phyloP scores from a whole-genome alignment of 176 grass and related monocot genomes.

The Leersia perrieri region DNA sequence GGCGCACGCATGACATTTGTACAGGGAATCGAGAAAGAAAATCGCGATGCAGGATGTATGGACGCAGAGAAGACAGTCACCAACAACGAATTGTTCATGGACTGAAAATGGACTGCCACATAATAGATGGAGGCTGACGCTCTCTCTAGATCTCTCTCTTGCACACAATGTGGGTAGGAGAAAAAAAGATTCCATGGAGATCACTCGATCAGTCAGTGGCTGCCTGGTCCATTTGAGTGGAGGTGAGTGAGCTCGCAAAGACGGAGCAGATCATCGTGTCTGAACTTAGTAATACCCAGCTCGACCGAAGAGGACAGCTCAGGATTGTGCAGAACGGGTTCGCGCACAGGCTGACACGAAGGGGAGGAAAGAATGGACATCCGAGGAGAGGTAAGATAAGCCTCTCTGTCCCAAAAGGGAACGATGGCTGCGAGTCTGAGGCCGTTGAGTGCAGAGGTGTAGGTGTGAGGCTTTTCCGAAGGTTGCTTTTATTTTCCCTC shows the following conservation, averaged over 20 bases:
- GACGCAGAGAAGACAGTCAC: neutral
- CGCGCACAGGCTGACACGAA: too few relatives aligned
- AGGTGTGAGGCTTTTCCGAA: too few relatives aligned
- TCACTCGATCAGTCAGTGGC: too few relatives aligned
- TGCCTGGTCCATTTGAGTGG: neutral
- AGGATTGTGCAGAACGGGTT: neutral
- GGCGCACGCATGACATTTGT: neutral
- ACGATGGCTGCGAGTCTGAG: too few relatives aligned
- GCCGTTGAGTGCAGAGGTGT: too few relatives aligned
- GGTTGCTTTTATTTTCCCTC: too few relatives aligned
- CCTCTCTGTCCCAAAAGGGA: too few relatives aligned
- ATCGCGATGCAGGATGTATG: neutral
- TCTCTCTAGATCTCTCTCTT: neutral
- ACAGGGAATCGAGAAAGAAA: neutral
- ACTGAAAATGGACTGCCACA: neutral
- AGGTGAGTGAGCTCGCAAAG: neutral
- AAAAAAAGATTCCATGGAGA: neutral
- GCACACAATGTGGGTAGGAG: neutral
- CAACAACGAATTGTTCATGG: neutral
- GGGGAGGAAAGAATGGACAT: too few relatives aligned
- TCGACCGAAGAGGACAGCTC: neutral
- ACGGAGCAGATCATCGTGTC: neutral
- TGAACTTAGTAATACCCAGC: neutral
- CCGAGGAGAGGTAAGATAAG: too few relatives aligned
- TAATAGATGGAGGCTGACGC: neutral